Evolutionary conservation across 2,329 filamentous ascomycete genomes (phyloP).

Genomic region (Aspergillus glaucus): DNA sequence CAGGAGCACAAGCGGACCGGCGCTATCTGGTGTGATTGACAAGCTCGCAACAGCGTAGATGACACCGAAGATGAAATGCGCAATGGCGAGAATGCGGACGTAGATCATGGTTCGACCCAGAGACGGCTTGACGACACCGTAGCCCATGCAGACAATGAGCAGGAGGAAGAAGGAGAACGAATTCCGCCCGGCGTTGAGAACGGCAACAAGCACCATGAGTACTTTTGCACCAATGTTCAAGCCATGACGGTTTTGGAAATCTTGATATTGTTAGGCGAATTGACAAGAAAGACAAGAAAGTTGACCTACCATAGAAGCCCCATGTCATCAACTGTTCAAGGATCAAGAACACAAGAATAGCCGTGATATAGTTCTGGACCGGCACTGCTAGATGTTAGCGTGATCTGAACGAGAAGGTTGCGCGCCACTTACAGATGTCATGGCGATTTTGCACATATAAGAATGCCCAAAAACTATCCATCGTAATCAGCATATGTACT

Average conservation of each 20-base stretch:
- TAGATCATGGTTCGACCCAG: slow-evolving; percentile 91
- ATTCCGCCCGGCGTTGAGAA: slow-evolving; percentile 88
- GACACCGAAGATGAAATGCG: slow-evolving; percentile 90
- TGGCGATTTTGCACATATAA: slow-evolving; percentile 89
- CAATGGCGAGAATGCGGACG: slow-evolving; percentile 82
- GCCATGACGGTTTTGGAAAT: slow-evolving; percentile 87
- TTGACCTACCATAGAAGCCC: slow-evolving; percentile 78
- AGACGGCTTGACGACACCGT: slow-evolving; percentile 91
- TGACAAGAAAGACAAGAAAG: background rate
- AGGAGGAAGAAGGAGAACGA: slow-evolving; percentile 98
- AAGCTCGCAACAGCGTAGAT: slow-evolving; percentile 89
- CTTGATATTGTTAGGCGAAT: slow-evolving; percentile 44
- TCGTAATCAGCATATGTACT: slow-evolving; percentile 12
- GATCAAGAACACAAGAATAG: slow-evolving; percentile 88
- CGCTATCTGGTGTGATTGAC: slow-evolving; percentile 79
- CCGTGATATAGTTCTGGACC: slow-evolving; percentile 98
- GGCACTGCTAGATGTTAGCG: slow-evolving; percentile 56
- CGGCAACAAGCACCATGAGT: slow-evolving; percentile 81
- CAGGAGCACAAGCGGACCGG: slow-evolving; percentile 82
- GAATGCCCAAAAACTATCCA: slow-evolving; percentile 77
- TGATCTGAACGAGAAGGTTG: background rate
- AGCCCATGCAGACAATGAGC: slow-evolving; percentile 98
- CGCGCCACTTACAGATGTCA: slow-evolving; percentile 64
- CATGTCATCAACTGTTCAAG: slow-evolving; percentile 97
- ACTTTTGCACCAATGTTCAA: slow-evolving; percentile 76